phyloP scores from a whole-genome alignment of 768 basidiomycete genomes.

The Grammothele lineata region DNA sequence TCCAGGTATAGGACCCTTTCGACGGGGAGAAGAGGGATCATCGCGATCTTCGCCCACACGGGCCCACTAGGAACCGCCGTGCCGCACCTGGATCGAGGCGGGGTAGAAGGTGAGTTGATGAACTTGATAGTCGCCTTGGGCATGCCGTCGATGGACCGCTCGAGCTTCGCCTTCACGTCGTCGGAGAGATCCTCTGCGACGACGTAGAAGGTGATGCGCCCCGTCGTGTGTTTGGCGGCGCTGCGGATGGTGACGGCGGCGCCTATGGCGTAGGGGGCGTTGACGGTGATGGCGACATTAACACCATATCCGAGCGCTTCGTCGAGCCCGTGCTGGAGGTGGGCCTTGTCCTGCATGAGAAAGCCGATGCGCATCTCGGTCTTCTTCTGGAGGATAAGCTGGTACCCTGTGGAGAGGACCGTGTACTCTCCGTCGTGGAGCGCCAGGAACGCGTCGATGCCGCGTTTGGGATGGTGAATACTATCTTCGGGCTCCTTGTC shows the following conservation, averaged over 20 bases:
- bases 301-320: constrained; percentile 40
- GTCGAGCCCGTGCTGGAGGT: constrained; percentile 1
- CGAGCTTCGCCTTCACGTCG: constrained; percentile 28
- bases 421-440: constrained; percentile 49
- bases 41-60: constrained; percentile 49
- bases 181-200: constrained; percentile 41
- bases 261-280: constrained; percentile 43
- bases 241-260: constrained; percentile 46
- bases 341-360: constrained; percentile 24
- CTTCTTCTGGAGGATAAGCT: constrained; percentile 47
- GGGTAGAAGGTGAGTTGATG: constrained; percentile 18
- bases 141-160: constrained; percentile 23
- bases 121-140: constrained; percentile 40
- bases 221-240: constrained; percentile 30
- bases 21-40: constrained; percentile 41
- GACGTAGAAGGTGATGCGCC: constrained; percentile 45
- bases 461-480: constrained; percentile 50
- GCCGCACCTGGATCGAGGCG: constrained; percentile 29
- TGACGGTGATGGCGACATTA: constrained; percentile 41
- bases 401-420: constrained; percentile 30
- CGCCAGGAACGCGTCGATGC: constrained; percentile 50
- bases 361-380: constrained; percentile 53
- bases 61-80: constrained; percentile 27
- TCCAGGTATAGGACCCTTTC: constrained; percentile 52
- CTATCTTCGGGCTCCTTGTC: constrained; percentile 42